phyloP scores from a whole-genome alignment of 1,284 basidiomycete genomes.

The Jaminaea rosea region DNA sequence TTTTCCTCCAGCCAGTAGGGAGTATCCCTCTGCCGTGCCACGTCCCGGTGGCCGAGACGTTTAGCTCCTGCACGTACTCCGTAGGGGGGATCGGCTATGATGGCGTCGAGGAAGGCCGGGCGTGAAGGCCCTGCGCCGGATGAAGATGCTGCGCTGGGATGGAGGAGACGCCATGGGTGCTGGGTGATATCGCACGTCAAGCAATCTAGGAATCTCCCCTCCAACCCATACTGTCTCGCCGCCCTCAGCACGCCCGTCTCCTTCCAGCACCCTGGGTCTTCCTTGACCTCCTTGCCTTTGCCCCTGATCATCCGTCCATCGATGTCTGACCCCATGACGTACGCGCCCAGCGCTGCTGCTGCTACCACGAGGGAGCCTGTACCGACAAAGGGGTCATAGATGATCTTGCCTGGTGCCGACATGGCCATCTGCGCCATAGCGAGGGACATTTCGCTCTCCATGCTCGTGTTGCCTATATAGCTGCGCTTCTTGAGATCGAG shows the following conservation, averaged over 20 bases:
- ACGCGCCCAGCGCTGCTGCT: conserved; percentile 66
- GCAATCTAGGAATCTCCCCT: conserved; percentile 67
- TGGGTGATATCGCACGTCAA: conserved; percentile 82
- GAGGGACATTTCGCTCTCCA: conserved; percentile 91
- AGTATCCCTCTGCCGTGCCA: conserved; percentile 42
- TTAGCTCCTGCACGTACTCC: conserved; percentile 95
- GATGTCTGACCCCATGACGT: conserved; percentile 86
- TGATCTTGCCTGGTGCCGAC: conserved; percentile 65
- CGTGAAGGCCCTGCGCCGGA: not conserved
- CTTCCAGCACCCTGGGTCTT: conserved; percentile 11
- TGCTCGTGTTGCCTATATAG: conserved; percentile 88
- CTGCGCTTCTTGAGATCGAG: conserved; percentile 73
- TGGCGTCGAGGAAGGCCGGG: conserved; percentile 74
- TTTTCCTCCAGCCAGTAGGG: conserved; percentile 40
- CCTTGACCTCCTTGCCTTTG: conserved; percentile 57
- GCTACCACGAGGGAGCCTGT: conserved; percentile 90
- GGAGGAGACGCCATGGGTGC: conserved; percentile 75
- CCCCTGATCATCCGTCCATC: conserved; percentile 95
- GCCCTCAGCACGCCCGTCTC: conserved; percentile 64
- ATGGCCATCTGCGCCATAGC: conserved; percentile 92
- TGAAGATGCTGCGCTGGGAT: not conserved
- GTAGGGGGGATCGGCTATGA: conserved; percentile 58
- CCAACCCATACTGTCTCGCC: conserved; percentile 75
- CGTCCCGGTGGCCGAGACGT: conserved; percentile 63
- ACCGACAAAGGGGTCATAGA: conserved; percentile 94